Percentiles rank a stretch among this genome's conserved stretches.
phyloP scores from a whole-genome alignment of 768 basidiomycete species.

The Suillus decipiens region DNA sequence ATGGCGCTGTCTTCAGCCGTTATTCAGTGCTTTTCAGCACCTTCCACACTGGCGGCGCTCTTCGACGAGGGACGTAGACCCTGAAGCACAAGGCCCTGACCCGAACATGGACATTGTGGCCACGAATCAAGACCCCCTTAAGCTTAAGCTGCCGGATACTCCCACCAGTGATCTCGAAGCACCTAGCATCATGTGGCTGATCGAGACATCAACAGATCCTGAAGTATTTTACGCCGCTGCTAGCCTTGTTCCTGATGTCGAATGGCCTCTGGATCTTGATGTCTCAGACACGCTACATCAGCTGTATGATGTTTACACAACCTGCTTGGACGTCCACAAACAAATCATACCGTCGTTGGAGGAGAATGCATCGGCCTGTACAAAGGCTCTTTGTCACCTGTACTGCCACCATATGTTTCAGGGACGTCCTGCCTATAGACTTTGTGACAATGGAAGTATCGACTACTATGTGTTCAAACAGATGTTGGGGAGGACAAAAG shows the following conservation, averaged over 20 bases:
- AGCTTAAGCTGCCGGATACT: not conserved
- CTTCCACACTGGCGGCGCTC: no score
- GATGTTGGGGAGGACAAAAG: no score
- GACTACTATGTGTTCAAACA: not conserved
- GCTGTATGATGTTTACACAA: not conserved
- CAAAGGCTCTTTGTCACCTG: not conserved
- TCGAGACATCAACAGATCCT: conserved; percentile 23
- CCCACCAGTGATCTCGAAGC: not conserved
- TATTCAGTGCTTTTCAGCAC: no score
- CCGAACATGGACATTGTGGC: not conserved
- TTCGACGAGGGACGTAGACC: no score
- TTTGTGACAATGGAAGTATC: not conserved
- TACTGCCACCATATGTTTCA: not conserved
- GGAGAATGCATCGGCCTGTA: not conserved
- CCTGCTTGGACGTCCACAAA: not conserved
- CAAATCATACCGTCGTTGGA: not conserved
- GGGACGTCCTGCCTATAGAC: not conserved
- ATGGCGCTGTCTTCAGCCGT: not conserved
- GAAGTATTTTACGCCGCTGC: not conserved
- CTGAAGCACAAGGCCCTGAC: no score
- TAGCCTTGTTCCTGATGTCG: not conserved
- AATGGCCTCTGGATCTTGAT: not conserved
- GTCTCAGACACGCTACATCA: not conserved
- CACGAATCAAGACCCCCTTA: not conserved
- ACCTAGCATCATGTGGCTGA: conserved; percentile 19